Percentiles rank a stretch among this genome's conserved stretches.
phyloP scores from a whole-genome alignment of 768 basidiomycete species.

The Phylloporus sp. region DNA sequence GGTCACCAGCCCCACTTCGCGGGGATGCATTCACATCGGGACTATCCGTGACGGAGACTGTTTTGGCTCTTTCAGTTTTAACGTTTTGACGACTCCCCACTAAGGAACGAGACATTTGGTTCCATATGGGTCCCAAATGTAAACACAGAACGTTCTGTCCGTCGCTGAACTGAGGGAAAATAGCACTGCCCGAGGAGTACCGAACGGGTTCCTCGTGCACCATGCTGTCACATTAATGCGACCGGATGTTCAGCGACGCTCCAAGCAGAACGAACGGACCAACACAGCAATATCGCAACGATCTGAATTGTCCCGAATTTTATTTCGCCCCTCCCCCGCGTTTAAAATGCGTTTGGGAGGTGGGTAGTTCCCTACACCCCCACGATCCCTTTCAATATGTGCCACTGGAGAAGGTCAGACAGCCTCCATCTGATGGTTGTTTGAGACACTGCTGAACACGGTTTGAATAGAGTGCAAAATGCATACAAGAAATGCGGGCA shows the following conservation, averaged over 20 bases:
- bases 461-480: conserved; percentile 52
- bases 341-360: conserved; percentile 23
- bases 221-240: conserved; percentile 21
- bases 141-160: conserved; percentile 15
- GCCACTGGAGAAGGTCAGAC: conserved; percentile 64
- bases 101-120: conserved; percentile 15
- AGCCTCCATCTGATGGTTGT: conserved; percentile 9
- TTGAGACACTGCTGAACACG: conserved; percentile 7
- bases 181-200: conserved; percentile 30
- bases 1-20: conserved; percentile 16
- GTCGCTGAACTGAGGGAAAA: conserved; percentile 18
- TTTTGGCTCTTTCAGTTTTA: conserved; percentile 35
- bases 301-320: conserved; percentile 23
- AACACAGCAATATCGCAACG: conserved; percentile 22
- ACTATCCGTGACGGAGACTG: conserved; percentile 20
- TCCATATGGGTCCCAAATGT: conserved; percentile 20
- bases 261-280: conserved; percentile 16
- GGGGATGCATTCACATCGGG: conserved; percentile 18
- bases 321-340: conserved; percentile 9
- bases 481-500: conserved; percentile 57
- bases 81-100: conserved; percentile 28
- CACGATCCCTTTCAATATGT: conserved; percentile 45
- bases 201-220: conserved; percentile 25
- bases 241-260: conserved; percentile 20
- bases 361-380: conserved; percentile 1